Evolutionary conservation across 805 yeast species (phyloP), one percentile per base, ranked within the genome.

Genomic region (Cyberlindnera sargentensis): DNA sequence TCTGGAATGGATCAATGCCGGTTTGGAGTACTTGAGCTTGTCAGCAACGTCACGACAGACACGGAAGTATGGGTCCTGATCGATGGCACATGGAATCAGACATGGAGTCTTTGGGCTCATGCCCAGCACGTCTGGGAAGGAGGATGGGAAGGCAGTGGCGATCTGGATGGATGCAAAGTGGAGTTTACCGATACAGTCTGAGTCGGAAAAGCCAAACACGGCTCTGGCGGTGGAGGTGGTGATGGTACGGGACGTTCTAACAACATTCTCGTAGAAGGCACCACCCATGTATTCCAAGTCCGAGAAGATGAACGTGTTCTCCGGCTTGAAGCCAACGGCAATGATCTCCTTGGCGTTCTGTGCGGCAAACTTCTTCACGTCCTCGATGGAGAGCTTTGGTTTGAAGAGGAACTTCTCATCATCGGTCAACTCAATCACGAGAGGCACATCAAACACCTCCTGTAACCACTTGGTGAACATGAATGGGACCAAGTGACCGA

Each of bases 11-110:
- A 93, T 72, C 61, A 93, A 75, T 8, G 96, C 80, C 20, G 98
- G 98, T 67, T 93, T 93, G 49, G 89, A 71, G 63, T 76, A 95
- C 65, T 83, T 84, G 63, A 93, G 76, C 66, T 91, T 93, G 58
- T 82, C 89, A 8, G 99, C 97, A 52, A 93, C 99, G 63, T 93
- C 99, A 68, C 99, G 78, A 66, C 96, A 87, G 24, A 93, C 95
- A 67, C 99, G 78, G 72, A 93, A 93, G 66, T 93, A 93, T 29
- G 99, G 98, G 65, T 93, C 99, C 72, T 91, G 99, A 64, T 93
- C 99, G 62, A 93, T 93, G 39, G 99, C 99, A 74, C 99, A 93
- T 34, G 99, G 99, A 64, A 93, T 93, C 64, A 93, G 72, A 66
- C 96, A 88, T 49, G 96, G 98, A 0, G 97, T 88, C 70, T 90